Evolutionary conservation across 257 asterid species (phyloP).

Genomic region (Oldenlandia corymbosa): DNA sequence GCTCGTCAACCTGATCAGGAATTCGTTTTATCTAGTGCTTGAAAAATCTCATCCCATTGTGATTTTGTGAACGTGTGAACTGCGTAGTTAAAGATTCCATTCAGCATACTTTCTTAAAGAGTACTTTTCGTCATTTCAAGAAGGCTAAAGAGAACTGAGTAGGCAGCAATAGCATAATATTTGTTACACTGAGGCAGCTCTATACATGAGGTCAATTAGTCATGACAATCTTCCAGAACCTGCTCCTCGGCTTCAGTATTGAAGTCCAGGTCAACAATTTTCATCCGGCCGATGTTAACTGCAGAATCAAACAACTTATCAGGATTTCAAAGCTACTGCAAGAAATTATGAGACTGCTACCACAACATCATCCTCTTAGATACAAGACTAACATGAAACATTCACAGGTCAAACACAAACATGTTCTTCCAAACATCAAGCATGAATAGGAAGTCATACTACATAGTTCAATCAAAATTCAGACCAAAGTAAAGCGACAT

Average conservation of each 20-base stretch:
- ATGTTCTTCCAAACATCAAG: background rate
- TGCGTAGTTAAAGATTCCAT: too few relatives aligned
- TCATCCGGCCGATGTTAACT: slow-evolving; percentile 92
- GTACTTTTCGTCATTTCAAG: background rate
- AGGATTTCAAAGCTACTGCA: slow-evolving; percentile 5
- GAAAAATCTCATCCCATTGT: too few relatives aligned
- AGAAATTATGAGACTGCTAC: background rate
- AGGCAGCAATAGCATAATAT: background rate
- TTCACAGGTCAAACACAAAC: background rate
- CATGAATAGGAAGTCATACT: background rate
- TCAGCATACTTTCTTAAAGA: background rate
- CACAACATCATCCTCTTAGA: background rate
- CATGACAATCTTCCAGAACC: slow-evolving; percentile 17
- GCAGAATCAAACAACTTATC: slow-evolving; percentile 27
- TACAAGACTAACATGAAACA: background rate
- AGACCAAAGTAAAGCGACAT: background rate
- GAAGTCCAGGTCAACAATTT: slow-evolving; percentile 58
- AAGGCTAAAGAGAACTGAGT: background rate
- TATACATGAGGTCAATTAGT: background rate
- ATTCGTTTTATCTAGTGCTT: too few relatives aligned
- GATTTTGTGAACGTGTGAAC: too few relatives aligned
- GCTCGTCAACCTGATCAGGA: too few relatives aligned
- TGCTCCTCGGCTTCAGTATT: slow-evolving; percentile 42
- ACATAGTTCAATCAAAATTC: background rate
- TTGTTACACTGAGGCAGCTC: background rate